A percentile compares a stretch with the other conserved stretches of the same genome.
These are phyloP conservation scores for Hyaloscypha hepaticicola DNA, from an alignment of 495 filamentous ascomycete species.

Conservation along the genomic window DNA sequence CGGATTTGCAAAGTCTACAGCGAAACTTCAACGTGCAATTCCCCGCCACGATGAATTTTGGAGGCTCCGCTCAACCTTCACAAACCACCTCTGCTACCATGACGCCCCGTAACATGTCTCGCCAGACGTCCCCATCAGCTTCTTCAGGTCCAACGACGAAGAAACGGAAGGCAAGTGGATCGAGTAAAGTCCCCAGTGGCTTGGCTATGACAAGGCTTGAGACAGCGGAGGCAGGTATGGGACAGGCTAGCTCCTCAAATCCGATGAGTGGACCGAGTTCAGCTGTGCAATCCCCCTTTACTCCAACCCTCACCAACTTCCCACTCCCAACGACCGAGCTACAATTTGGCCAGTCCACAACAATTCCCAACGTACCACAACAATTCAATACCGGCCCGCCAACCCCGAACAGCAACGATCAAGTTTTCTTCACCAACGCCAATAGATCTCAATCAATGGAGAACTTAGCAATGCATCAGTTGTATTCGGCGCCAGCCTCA, in stretches of 20 bases:
- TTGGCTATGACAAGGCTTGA: slow-evolving; percentile 80
- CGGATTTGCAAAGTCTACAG: slow-evolving; percentile 55
- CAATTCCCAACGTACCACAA: slow-evolving; percentile 30
- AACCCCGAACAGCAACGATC: slow-evolving; percentile 58
- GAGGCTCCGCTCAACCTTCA: slow-evolving; percentile 33
- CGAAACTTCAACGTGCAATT: slow-evolving; percentile 44
- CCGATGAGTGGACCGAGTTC: slow-evolving; percentile 43
- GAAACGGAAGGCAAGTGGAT: slow-evolving; percentile 71
- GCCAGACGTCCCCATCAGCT: slow-evolving; percentile 66
- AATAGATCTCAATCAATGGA: slow-evolving; percentile 55
- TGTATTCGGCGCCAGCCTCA: slow-evolving; percentile 68
- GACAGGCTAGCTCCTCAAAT: slow-evolving; percentile 22
- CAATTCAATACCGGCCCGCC: slow-evolving; percentile 59
- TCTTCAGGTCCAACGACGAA: slow-evolving; percentile 61
- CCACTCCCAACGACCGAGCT: slow-evolving; percentile 31
- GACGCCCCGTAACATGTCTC: slow-evolving; percentile 63
- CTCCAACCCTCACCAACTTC: slow-evolving; percentile 38
- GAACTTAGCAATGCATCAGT: slow-evolving; percentile 50
- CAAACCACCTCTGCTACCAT: slow-evolving; percentile 46
- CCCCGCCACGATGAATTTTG: slow-evolving; percentile 38
- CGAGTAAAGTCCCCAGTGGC: slow-evolving; percentile 63
- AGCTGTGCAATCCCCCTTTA: slow-evolving; percentile 43
- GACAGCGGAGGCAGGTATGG: slow-evolving; percentile 41
- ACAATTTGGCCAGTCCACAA: slow-evolving; percentile 16
- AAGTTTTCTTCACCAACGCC: slow-evolving; percentile 50